Evolutionary conservation across 1,284 basidiomycete genomes (phyloP).

Genomic region (Wallemia mellicola): DNA sequence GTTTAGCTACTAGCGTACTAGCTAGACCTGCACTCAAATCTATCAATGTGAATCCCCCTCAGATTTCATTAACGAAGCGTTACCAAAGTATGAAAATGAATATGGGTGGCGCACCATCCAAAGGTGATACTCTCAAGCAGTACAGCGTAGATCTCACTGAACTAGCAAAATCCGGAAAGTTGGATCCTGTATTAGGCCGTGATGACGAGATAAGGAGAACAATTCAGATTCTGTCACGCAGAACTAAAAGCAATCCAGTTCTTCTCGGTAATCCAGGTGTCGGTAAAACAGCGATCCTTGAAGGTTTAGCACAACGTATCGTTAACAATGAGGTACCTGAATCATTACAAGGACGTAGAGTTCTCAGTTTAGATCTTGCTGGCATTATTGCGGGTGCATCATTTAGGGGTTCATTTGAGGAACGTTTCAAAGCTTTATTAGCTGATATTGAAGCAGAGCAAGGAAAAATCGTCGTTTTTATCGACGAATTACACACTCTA

Average conservation of each 20-base stretch:
- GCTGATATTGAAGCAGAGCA: constrained; percentile 62
- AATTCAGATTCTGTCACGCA: constrained; percentile 46
- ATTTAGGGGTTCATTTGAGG: constrained; percentile 67
- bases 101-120: neutral
- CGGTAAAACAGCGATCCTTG: constrained; percentile 73
- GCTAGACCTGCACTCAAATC: too few relatives aligned
- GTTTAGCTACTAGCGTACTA: too few relatives aligned
- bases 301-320: constrained; percentile 25
- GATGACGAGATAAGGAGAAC: constrained; percentile 50
- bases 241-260: constrained; percentile 69
- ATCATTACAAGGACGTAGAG: constrained; percentile 51
- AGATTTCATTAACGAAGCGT: neutral
- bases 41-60: neutral
- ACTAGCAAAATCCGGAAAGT: constrained; percentile 47
- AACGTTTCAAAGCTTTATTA: constrained; percentile 61
- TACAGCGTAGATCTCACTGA: constrained; percentile 58
- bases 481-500: constrained; percentile 63
- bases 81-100: neutral
- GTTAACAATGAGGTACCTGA: constrained; percentile 63
- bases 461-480: constrained; percentile 38
- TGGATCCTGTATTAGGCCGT: constrained; percentile 58
- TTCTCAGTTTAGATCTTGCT: constrained; percentile 50
- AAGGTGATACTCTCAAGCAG: neutral
- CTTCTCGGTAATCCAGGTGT: constrained; percentile 33
- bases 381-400: constrained; percentile 60